Conservation (phyloP, 2,329 filamentous ascomycete species). For the Xylariaceae sp. region DNA sequence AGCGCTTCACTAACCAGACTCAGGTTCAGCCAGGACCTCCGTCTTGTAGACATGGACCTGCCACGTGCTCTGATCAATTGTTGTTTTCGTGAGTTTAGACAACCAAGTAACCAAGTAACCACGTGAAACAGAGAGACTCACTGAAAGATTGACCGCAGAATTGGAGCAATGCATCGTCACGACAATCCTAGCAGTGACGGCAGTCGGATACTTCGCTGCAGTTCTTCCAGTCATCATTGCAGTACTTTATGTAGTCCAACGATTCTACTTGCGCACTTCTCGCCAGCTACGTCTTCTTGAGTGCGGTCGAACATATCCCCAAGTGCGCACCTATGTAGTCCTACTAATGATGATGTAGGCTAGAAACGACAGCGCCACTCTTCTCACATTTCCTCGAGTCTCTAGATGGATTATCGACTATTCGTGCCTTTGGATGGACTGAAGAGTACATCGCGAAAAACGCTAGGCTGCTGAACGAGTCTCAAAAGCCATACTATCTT, state of each 20-base stretch:
- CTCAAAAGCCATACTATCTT: slow-evolving; percentile 13
- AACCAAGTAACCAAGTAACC: not conserved
- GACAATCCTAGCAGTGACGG: slow-evolving; percentile 5
- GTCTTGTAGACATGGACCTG: slow-evolving; percentile 11
- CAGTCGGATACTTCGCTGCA: slow-evolving; percentile 6
- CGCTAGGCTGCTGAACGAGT: slow-evolving; percentile 7
- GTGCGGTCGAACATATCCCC: not conserved
- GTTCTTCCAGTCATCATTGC: slow-evolving; percentile 4
- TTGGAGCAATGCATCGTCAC: slow-evolving; percentile 10
- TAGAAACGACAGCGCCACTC: slow-evolving; percentile 8
- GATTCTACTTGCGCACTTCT: slow-evolving; percentile 11
- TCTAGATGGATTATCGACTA: slow-evolving; percentile 5
- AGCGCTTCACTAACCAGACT: not conserved
- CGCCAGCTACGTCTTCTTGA: slow-evolving; percentile 13
- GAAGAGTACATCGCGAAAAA: slow-evolving; percentile 1
- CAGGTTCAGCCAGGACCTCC: slow-evolving; percentile 14
- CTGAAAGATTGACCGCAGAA: not conserved
- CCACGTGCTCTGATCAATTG: slow-evolving; percentile 9
- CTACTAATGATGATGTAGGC: not conserved
- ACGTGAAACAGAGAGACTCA: not conserved
- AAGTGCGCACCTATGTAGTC: not conserved
- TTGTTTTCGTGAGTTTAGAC: slow-evolving; percentile 10
- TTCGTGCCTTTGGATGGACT: slow-evolving; percentile 14
- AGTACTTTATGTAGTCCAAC: slow-evolving; percentile 10
- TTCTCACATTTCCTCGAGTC: slow-evolving; percentile 15